Evolutionary conservation across 2,329 filamentous ascomycete species (phyloP), one percentile per base, ranked within the genome.

Genomic region (Diaporthe velutina): DNA sequence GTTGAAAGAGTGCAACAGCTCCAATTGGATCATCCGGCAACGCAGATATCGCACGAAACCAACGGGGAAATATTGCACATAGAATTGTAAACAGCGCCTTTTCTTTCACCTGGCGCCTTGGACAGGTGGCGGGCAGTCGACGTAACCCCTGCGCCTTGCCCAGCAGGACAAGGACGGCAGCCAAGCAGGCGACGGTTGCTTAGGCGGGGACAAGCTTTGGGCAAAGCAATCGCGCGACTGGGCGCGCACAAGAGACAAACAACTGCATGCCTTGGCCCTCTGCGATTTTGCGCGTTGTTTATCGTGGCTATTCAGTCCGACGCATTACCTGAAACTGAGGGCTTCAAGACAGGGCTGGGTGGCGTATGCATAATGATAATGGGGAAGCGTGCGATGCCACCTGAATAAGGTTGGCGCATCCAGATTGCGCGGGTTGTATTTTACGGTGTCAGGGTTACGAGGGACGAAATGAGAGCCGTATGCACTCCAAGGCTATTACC

Each of bases 131-230:
- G 28, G 28, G 6, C 9, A 19, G 42, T 50, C 19, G 42, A 52
- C 52, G 61, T 67, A 67, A 67, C 38, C 28, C 42, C 19, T 45
- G 61, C 19, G 61, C 17, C 40, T 17, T 35, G 61, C 61, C 42
- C 61, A 52, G 61, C 45, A 67, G 22, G 61, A 67, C 61, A 67
- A 67, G 61, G 42, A 38, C 45, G 45, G 61, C 61, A 67, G 61
- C 61, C 61, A 67, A 67, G 61, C 17, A 66, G 42, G 42, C 28
- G 28, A 35, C 22, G 28, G 6, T n/a, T n/a, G 61, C 61, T 66
- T 66, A 42, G 19, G 2, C 13, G 28, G 4, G 28, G 28, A 50
- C 61, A 66, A 66, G 61, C 61, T 66, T 67, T 67, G 45, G 61
- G 61, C 61, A 67, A 48, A 13, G 42, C 42, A 25, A 19, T 15